Base-by-base conservation (phyloP, 495 filamentous ascomycete species). In the Echria macrotheca region DNA sequence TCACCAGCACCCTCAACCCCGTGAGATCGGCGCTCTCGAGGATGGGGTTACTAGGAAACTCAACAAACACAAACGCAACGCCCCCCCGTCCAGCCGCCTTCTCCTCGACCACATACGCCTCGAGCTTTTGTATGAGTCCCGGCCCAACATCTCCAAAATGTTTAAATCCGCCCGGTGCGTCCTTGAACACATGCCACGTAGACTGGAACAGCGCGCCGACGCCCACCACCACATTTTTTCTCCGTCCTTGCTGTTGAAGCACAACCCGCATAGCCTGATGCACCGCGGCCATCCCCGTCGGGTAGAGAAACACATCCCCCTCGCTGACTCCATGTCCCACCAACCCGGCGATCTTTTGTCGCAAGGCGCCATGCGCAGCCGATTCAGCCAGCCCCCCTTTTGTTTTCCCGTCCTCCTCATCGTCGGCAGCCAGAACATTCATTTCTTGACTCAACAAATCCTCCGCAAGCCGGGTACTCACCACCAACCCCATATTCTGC, bases 1-100 rank as follows among this genome's bases (percentile, higher is more conserved):
- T 18, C 47, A 66, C 63, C 45, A 65, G 15, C 28, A 24, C 39
- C 32, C 57, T 50, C 26, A 79, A 48, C n/a, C 73, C 53, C 12
- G 44, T 29, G n/a, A 80, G 14, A 55, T 79, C 67, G 5, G 65
- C 54, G 14, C 69, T 69, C 5, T 59, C 57, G 5, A 76, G 28
- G 0, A 74, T 49, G 5, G 74, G 76, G 47, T 77, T 78, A 18
- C 60, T 64, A 6, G 75, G 72, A 44, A 75, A 69, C 56, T 79
- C 72, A 24, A 60, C 57, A 51, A 70, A 73, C 17, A 75, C 36
- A 9, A 67, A 69, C 17, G 50, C 53, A 10, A 64, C 53, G 46
- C 36, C 31, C 47, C 35, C 29, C 29, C 56, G 52, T 10, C 65
- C 65, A 19, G 57, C 58, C 12, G 25, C 32, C 21, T 53, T 50